phyloP scores from a whole-genome alignment of 805 yeast genomes.

The Saccharomycopsis sp. region DNA sequence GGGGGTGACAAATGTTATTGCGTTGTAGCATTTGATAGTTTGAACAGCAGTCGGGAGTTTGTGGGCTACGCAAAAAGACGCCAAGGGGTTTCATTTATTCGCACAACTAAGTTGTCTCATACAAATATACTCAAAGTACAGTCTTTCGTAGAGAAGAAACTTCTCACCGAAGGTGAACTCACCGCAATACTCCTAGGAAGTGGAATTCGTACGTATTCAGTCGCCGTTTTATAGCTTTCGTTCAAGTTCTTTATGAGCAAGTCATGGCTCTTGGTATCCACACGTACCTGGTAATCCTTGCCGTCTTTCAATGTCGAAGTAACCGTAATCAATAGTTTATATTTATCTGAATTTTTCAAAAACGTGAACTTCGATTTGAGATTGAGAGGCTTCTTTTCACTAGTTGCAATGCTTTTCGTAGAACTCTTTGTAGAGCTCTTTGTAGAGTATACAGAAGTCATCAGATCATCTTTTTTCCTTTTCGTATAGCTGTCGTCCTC shows the following conservation, averaged over 20 bases:
- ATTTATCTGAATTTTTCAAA: slow-evolving; percentile 26
- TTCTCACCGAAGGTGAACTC: slow-evolving; percentile 23
- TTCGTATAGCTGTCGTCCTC: slow-evolving; percentile 24
- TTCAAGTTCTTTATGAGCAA: slow-evolving; percentile 30
- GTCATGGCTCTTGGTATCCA: slow-evolving; percentile 27
- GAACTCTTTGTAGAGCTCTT: neutral
- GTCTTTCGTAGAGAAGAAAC: slow-evolving; percentile 28
- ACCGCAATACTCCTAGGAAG: slow-evolving; percentile 29
- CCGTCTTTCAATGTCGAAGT: slow-evolving; percentile 29
- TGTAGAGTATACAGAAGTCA: slow-evolving; percentile 1
- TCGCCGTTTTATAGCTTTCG: slow-evolving; percentile 23
- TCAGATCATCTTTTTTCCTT: neutral
- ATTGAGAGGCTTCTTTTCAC: slow-evolving; percentile 19
- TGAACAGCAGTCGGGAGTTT: too few species aligned
- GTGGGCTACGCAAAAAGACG: too few species aligned
- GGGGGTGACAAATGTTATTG: too few species aligned
- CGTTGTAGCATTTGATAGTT: too few species aligned
- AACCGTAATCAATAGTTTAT: slow-evolving; percentile 31
- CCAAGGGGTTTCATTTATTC: too few species aligned
- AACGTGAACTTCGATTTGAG: slow-evolving; percentile 22
- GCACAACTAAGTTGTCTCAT: too few species aligned
- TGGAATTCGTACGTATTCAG: slow-evolving; percentile 30
- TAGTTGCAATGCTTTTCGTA: slow-evolving; percentile 5
- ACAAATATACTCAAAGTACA: slow-evolving; percentile 27
- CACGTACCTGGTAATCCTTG: slow-evolving; percentile 30